Percentiles rank a stretch among this genome's conserved stretches.
These are phyloP conservation scores for Metarhizium anisopliae DNA, from an alignment of 2,329 filamentous ascomycete species.

Conservation along the genomic window DNA sequence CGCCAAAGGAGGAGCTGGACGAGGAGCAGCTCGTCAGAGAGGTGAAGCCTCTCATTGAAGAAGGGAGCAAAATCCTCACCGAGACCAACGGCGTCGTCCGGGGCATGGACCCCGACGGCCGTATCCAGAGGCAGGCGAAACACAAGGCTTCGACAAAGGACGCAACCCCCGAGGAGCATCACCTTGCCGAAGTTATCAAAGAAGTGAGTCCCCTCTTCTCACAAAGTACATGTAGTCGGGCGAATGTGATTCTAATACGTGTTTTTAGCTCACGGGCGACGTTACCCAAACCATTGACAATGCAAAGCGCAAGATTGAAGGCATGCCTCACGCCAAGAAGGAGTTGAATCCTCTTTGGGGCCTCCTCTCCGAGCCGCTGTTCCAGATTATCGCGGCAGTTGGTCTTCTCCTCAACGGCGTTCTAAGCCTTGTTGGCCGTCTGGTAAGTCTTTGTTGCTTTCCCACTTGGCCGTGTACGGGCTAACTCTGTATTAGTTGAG, in stretches of 20 bases:
- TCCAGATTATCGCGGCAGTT: slow-evolving; percentile 87
- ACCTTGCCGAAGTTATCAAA: slow-evolving; percentile 76
- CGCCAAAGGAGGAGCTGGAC: slow-evolving; percentile 78
- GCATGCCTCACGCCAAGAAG: slow-evolving; percentile 93
- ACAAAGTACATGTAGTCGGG: neutral
- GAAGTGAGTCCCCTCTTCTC: slow-evolving; percentile 35
- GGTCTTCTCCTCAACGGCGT: slow-evolving; percentile 77
- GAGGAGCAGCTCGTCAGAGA: slow-evolving; percentile 82
- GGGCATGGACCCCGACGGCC: slow-evolving; percentile 80
- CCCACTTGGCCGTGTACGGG: neutral
- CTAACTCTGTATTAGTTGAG: slow-evolving; percentile 40
- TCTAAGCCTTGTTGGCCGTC: slow-evolving; percentile 70
- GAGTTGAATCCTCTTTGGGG: slow-evolving; percentile 86
- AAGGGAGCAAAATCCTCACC: slow-evolving; percentile 70
- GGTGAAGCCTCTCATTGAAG: slow-evolving; percentile 81
- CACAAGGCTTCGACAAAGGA: slow-evolving; percentile 65
- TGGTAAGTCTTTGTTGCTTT: slow-evolving; percentile 32
- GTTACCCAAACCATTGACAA: slow-evolving; percentile 79
- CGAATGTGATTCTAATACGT: neutral
- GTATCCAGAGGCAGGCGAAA: slow-evolving; percentile 78
- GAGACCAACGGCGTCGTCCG: slow-evolving; percentile 84
- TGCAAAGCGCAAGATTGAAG: slow-evolving; percentile 78
- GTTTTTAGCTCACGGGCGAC: slow-evolving; percentile 56
- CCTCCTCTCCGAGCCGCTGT: slow-evolving; percentile 72
- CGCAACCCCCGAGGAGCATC: slow-evolving; percentile 63